Evolutionary conservation across 441 rosid species (phyloP).

Genomic region (Euphorbia schlechtendalii): DNA sequence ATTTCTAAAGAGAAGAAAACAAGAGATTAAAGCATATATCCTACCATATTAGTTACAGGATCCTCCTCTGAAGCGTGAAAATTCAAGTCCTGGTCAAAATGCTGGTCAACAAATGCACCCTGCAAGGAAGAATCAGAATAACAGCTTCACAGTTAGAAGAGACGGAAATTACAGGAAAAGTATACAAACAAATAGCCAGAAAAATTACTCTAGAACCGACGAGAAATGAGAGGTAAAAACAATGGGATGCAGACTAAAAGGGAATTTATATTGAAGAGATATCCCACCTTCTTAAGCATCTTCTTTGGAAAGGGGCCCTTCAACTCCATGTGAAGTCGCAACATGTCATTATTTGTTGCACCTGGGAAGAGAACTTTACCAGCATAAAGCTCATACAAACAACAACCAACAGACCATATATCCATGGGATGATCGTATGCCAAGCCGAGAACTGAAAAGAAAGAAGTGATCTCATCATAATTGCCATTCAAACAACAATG

Average conservation of each 20-base stretch:
- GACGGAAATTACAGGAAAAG: neutral
- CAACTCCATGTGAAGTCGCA: conserved; percentile 96
- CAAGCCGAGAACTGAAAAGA: conserved; percentile 85
- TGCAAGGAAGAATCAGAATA: conserved; percentile 19
- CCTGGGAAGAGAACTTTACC: conserved; percentile 99
- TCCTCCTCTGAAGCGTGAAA: conserved; percentile 86
- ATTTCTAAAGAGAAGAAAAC: neutral
- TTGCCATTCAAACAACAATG: neutral
- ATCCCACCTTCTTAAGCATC: conserved; percentile 85
- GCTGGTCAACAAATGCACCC: conserved; percentile 94
- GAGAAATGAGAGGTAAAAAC: no score
- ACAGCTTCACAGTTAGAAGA: neutral
- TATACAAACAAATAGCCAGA: neutral
- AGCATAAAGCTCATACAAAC: conserved; percentile 85
- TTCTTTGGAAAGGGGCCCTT: conserved; percentile 97
- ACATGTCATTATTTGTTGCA: conserved; percentile 89
- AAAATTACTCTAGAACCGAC: neutral
- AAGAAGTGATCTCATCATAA: neutral
- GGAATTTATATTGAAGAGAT: no score
- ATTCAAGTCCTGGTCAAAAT: conserved; percentile 86
- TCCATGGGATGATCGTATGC: conserved; percentile 95
- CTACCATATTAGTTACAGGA: conserved; percentile 83
- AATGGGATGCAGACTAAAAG: no score
- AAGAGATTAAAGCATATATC: neutral
- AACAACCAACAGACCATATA: conserved; percentile 99